These are phyloP conservation scores for Geotrichum histeridarum DNA, from an alignment of 1,139 yeast genomes.

Conservation along the genomic window DNA sequence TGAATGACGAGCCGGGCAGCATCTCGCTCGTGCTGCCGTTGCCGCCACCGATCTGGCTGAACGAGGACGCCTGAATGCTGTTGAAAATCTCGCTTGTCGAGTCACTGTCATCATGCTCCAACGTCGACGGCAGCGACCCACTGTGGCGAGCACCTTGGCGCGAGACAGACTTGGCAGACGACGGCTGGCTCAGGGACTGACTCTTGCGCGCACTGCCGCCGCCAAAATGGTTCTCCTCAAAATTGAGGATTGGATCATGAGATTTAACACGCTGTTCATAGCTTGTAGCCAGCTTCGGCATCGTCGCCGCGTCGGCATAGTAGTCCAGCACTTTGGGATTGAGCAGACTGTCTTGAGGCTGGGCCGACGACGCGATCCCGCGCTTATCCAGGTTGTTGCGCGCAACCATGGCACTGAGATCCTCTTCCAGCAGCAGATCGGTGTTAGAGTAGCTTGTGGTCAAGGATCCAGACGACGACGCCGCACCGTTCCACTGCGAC, in stretches of 20 bases:
- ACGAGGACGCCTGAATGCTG: slow-evolving; percentile 4
- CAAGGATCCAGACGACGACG: slow-evolving; percentile 22
- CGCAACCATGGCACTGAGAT: slow-evolving; percentile 31
- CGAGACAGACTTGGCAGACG: background rate
- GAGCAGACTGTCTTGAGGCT: background rate
- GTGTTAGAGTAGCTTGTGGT: slow-evolving; percentile 28
- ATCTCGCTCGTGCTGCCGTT: background rate
- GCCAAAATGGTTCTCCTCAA: slow-evolving; percentile 49
- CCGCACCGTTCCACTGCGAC: slow-evolving; percentile 25
- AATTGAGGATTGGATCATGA: slow-evolving; percentile 32
- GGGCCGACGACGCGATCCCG: background rate
- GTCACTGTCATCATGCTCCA: slow-evolving; percentile 5
- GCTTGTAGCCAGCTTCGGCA: slow-evolving; percentile 19
- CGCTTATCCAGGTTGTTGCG: slow-evolving; percentile 21
- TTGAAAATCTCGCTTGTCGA: background rate
- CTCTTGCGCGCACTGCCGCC: slow-evolving; percentile 6
- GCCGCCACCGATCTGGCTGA: background rate
- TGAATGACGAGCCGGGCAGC: background rate
- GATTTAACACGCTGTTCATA: slow-evolving; percentile 31
- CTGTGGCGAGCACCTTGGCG: background rate
- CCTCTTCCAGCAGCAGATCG: slow-evolving; percentile 36
- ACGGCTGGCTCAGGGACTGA: background rate
- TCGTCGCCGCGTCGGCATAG: slow-evolving; percentile 9
- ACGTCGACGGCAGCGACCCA: background rate
- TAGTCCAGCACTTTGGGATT: slow-evolving; percentile 15